A percentile compares a stretch with the other conserved stretches of the same genome.
Conservation (phyloP, 1,284 basidiomycete genomes). For the Cryptococcus wingfieldii region DNA sequence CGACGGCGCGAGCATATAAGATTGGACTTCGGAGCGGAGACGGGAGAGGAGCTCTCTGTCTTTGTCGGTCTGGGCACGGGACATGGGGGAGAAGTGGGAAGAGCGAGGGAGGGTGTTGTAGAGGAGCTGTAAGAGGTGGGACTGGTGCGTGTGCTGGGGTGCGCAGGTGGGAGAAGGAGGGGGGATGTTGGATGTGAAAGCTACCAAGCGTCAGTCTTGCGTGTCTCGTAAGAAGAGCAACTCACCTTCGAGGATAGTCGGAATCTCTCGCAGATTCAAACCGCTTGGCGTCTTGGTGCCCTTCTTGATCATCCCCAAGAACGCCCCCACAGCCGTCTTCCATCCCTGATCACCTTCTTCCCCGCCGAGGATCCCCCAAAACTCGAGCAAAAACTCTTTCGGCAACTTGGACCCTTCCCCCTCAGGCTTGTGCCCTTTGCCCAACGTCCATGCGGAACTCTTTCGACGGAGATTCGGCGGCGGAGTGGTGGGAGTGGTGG, state of each 20-base stretch:
- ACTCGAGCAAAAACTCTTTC: conserved; percentile 42
- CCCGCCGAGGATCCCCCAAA: conserved; percentile 36
- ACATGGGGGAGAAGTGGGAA: conserved; percentile 35
- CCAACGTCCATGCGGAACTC: conserved; percentile 19
- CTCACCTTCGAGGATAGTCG: conserved; percentile 39
- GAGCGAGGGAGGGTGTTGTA: conserved; percentile 35
- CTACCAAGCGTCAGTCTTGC: conserved; percentile 6
- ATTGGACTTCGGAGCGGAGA: conserved; percentile 44
- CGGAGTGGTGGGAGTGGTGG: conserved; percentile 1
- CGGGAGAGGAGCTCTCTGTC: conserved; percentile 51
- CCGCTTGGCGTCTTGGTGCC: conserved; percentile 44
- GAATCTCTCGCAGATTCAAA: conserved; percentile 43
- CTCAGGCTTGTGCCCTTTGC: conserved; percentile 25
- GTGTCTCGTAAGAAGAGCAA: neutral
- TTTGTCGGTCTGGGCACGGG: conserved; percentile 35
- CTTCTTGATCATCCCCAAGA: conserved; percentile 40
- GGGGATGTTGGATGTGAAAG: conserved; percentile 30
- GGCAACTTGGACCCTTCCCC: conserved; percentile 36
- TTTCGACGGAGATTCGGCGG: conserved; percentile 17
- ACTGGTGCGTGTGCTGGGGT: conserved; percentile 25
- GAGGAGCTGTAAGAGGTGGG: conserved; percentile 41
- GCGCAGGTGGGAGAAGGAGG: conserved; percentile 15
- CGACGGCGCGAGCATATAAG: conserved; percentile 24
- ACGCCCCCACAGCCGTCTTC: conserved; percentile 27
- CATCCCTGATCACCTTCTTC: conserved; percentile 43